Conservation (phyloP, 176 grass and related monocot genomes). For the Oryza nivara region DNA sequence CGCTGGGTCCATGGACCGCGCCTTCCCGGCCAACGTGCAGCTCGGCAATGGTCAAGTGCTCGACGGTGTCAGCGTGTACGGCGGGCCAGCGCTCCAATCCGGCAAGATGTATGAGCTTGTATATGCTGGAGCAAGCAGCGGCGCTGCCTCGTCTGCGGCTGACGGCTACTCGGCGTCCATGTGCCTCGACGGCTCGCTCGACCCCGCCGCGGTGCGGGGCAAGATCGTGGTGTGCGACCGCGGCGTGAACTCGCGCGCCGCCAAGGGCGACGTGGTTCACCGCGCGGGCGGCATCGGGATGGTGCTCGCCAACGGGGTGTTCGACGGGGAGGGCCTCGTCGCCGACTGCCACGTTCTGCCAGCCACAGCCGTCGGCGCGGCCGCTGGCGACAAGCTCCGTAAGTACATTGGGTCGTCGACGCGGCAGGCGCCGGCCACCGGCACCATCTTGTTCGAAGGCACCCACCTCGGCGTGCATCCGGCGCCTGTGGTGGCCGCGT, state of each 20-base stretch:
- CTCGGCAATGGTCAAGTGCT: slow-evolving; percentile 72
- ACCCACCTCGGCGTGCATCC: slow-evolving; percentile 85
- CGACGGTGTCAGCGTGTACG: slow-evolving; percentile 82
- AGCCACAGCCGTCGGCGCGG: slow-evolving; percentile 72
- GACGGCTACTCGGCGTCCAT: slow-evolving; percentile 83
- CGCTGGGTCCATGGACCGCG: slow-evolving; percentile 90
- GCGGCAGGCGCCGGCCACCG: slow-evolving; percentile 55
- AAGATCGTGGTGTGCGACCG: slow-evolving; percentile 94
- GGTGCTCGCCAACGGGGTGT: slow-evolving; percentile 89
- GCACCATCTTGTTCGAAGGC: slow-evolving; percentile 82
- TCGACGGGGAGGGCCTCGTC: slow-evolving; percentile 90
- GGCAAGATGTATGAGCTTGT: slow-evolving; percentile 73
- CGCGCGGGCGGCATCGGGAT: slow-evolving; percentile 74
- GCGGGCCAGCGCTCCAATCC: slow-evolving; percentile 58
- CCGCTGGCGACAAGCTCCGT: slow-evolving; percentile 61
- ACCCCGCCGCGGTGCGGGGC: slow-evolving; percentile 52
- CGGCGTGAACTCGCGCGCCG: slow-evolving; percentile 79
- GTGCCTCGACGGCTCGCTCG: slow-evolving; percentile 88
- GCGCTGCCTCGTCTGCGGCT: slow-evolving; percentile 34
- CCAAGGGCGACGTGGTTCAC: slow-evolving; percentile 82
- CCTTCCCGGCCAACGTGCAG: slow-evolving; percentile 84
- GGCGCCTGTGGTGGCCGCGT: slow-evolving; percentile 85
- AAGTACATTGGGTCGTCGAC: slow-evolving; percentile 73
- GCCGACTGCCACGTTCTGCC: slow-evolving; percentile 94
- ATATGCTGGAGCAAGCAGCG: slow-evolving; percentile 57